Conservation (phyloP, 768 basidiomycete species). For the Amanita phalloides region DNA sequence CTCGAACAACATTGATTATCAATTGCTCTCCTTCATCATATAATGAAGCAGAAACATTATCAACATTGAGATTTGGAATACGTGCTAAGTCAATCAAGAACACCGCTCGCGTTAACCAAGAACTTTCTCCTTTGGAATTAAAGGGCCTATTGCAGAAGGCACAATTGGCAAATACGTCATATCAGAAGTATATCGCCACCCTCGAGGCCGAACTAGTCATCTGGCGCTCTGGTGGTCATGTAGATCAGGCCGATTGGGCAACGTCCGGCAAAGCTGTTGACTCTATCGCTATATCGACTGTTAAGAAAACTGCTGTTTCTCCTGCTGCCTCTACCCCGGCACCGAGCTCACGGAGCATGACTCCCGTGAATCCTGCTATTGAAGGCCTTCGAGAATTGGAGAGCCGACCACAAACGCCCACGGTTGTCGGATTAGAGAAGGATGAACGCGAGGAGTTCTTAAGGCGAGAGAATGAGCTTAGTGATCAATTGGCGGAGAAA, state of each 20-base stretch:
- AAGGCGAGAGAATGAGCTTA: conserved; percentile 92
- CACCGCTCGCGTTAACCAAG: conserved; percentile 95
- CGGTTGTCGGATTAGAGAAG: conserved; percentile 79
- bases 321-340: conserved; percentile 48
- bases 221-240: conserved; percentile 82
- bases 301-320: conserved; percentile 58
- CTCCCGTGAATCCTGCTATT: conserved; percentile 63
- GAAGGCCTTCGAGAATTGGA: conserved; percentile 69
- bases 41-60: conserved; percentile 94
- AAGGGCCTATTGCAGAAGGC: conserved; percentile 88
- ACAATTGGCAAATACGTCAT: conserved; percentile 71
- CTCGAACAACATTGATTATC: conserved; percentile 94
- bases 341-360: conserved; percentile 45
- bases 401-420: conserved; percentile 88
- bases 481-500: conserved; percentile 85
- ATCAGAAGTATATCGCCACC: conserved; percentile 78
- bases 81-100: conserved; percentile 99
- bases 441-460: conserved; percentile 98
- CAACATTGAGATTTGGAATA: conserved; percentile 97
- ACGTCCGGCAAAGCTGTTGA: conserved; percentile 50
- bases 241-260: conserved; percentile 80
- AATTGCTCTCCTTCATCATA: conserved; percentile 98
- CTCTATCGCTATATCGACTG: conserved; percentile 37
- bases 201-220: conserved; percentile 85
- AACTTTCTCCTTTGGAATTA: conserved; percentile 92